Evolutionary conservation across 2,329 filamentous ascomycete genomes (phyloP), one percentile per base, ranked within the genome.

Genomic region (Cercospora sp.): DNA sequence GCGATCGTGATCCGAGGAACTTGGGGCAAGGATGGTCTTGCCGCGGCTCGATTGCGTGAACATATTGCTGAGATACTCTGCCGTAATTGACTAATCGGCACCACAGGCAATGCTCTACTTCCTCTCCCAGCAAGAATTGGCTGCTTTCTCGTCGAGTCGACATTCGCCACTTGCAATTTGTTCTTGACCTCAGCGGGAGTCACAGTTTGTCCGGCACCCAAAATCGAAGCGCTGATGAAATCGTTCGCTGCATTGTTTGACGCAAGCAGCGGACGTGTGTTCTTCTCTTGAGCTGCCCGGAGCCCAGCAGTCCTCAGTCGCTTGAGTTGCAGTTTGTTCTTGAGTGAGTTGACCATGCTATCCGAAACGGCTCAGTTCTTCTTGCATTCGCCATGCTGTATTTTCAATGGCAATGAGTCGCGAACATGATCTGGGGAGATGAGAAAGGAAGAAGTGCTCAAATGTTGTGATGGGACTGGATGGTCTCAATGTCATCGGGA

Each of bases 311-410:
- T 18, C 13, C 28, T 31, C 30, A 58, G 8, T 30, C 53, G 26
- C 53, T 58, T 58, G 53, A 30, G 53, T 58, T 58, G 53, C 26
- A 33, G 26, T 58, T 58, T 58, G 13, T 16, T 58, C n/a, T 58
- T 58, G 53, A 58, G 23, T 51, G 45, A 23, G 20, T 16, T 13
- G 45, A 48, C 42, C 45, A 51, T 51, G 18, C 10, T 51, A 51
- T 51, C 45, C 45, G 45, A 51, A 51, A 51, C 18, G 45, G 45
- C 45, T 23, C 45, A 51, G 45, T 51, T 5, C 10, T 26, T 16
- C 12, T 23, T 51, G 45, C 45, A 23, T 51, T 51, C 9, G 45
- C 45, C 45, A 51, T 51, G 45, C 45, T 26, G 18, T 23, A n/a
- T 13, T 10, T 26, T 13, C 12, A 51, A 23, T 13, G 18, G 18